Conservation (phyloP, 768 basidiomycete species). For the Serendipita sp. region DNA sequence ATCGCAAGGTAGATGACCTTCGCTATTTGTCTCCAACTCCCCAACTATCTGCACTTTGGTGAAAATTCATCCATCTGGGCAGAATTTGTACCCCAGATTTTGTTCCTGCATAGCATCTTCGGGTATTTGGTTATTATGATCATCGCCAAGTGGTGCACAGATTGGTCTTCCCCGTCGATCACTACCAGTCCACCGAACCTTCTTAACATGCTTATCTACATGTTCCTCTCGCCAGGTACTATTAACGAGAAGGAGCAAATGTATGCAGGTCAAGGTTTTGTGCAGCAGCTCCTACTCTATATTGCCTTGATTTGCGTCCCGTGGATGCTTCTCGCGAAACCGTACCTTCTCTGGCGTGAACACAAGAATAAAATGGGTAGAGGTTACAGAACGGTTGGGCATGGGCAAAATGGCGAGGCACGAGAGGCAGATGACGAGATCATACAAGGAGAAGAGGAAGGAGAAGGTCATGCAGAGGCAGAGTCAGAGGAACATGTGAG, state of each 20-base stretch:
- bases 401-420: constrained; percentile 40
- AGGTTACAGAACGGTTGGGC: constrained; percentile 51
- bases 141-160: constrained; percentile 90
- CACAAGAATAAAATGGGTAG: constrained; percentile 66
- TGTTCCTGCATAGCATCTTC: constrained; percentile 95
- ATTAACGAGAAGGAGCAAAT: constrained; percentile 54
- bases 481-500: constrained; percentile 38
- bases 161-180: constrained; percentile 52
- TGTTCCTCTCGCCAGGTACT: constrained; percentile 85
- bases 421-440: constrained; percentile 42
- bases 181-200: constrained; percentile 66
- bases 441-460: constrained; percentile 68
- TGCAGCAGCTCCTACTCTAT: constrained; percentile 65
- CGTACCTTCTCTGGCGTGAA: constrained; percentile 83
- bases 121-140: constrained; percentile 91
- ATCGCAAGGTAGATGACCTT: constrained; percentile 73
- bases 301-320: constrained; percentile 81
- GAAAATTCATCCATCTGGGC: constrained; percentile 73
- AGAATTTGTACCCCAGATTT: constrained; percentile 93
- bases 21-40: constrained; percentile 86
- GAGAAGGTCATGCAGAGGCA: constrained; percentile 59
- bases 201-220: constrained; percentile 87
- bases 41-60: constrained; percentile 90
- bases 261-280: constrained; percentile 71
- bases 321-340: constrained; percentile 85